Percentiles rank a stretch among this genome's conserved stretches.
Conservation (phyloP, 2,329 filamentous ascomycete species). For the Boeremia lycopersici region DNA sequence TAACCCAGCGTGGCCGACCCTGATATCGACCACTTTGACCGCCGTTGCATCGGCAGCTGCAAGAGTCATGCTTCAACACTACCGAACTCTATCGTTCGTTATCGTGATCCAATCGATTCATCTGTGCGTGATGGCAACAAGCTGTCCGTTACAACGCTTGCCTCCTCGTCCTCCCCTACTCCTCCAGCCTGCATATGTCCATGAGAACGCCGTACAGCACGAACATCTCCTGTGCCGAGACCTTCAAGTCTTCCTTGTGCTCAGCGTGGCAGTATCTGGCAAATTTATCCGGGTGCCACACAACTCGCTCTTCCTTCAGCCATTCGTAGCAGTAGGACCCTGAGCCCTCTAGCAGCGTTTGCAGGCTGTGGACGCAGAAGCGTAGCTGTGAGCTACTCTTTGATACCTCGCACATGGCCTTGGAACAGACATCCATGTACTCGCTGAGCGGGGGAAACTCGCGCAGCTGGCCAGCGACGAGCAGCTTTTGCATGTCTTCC, state of each 20-base stretch:
- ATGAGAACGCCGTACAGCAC: conserved; percentile 38
- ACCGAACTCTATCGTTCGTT: not conserved
- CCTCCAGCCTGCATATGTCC: conserved; percentile 18
- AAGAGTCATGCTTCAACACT: not conserved
- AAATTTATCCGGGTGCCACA: conserved; percentile 45
- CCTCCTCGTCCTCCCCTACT: not conserved
- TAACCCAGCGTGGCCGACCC: conserved; percentile 12
- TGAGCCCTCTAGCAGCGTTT: conserved; percentile 33
- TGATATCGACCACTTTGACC: conserved; percentile 5
- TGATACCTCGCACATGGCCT: conserved; percentile 21
- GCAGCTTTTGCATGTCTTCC: conserved; percentile 21
- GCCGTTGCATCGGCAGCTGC: not conserved
- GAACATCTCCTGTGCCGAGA: conserved; percentile 36
- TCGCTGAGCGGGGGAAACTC: conserved; percentile 27
- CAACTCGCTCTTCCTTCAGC: conserved; percentile 36
- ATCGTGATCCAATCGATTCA: not conserved
- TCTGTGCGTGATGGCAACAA: not conserved
- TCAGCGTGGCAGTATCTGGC: conserved; percentile 32
- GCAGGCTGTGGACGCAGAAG: conserved; percentile 40
- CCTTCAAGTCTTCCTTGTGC: conserved; percentile 28
- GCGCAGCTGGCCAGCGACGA: conserved; percentile 22
- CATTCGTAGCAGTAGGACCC: conserved; percentile 28
- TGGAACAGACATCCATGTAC: conserved; percentile 31
- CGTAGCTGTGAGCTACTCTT: conserved; percentile 26
- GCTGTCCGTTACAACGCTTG: not conserved